Conservation (phyloP, 2,329 filamentous ascomycete species). For the Colletotrichum sp. region DNA sequence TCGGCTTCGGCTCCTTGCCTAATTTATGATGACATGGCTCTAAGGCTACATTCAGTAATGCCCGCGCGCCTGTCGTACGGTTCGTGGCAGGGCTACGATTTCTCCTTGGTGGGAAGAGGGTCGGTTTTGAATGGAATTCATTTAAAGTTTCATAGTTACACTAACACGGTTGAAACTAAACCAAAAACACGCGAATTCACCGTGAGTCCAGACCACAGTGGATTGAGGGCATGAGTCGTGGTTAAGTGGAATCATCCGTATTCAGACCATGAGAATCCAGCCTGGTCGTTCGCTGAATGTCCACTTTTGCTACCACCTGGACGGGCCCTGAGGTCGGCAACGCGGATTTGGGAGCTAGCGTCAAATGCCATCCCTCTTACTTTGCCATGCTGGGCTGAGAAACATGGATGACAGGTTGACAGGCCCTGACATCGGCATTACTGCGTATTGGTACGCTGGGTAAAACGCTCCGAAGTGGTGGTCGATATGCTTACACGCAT, state of each 20-base stretch:
- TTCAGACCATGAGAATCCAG: background rate
- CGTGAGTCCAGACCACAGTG: slow-evolving; percentile 1
- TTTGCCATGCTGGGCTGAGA: background rate
- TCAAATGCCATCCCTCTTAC: background rate
- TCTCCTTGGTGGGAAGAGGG: slow-evolving; percentile 1
- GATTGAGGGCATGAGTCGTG: slow-evolving; percentile 1
- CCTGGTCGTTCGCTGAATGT: background rate
- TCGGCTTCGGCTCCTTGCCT: background rate
- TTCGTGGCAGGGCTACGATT: background rate
- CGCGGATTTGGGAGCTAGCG: background rate
- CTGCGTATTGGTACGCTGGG: background rate
- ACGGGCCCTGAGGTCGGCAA: background rate
- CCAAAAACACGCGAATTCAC: background rate
- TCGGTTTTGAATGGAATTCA: background rate
- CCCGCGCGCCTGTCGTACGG: background rate
- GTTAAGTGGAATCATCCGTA: background rate
- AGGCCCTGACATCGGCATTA: background rate
- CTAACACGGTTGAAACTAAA: background rate
- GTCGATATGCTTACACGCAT: background rate
- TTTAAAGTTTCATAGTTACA: background rate
- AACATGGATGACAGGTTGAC: background rate
- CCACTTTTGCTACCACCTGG: background rate
- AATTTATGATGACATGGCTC: background rate
- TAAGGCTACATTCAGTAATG: background rate
- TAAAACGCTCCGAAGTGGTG: background rate